Evolutionary conservation across 1,284 basidiomycete species (phyloP), one percentile per base, ranked within the genome.

Genomic region (Fomitiporia mediterranea): DNA sequence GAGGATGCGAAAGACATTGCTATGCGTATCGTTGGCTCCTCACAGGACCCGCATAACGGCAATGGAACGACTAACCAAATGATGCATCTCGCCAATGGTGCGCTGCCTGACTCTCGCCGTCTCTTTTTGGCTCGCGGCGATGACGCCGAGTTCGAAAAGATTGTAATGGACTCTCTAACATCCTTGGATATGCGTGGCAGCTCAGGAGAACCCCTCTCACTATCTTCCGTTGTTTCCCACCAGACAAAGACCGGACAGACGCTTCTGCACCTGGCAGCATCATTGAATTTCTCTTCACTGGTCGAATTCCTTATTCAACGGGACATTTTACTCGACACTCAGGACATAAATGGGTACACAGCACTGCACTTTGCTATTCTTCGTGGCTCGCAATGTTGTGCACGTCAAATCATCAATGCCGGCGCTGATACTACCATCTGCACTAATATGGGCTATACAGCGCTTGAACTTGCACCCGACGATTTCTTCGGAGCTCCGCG

Each of bases 1-100:
- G 91, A 96, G 64, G 91, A 94, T 57, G 91, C 94, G 2, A 87
- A 91, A 69, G 91, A 94, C 61, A 89, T 96, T 40, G 94, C 94
- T 19, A 84, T 90, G 81, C 81, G 88, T 43, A 91, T 91, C 61
- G 86, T 91, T 39, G 82, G 84, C 35, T 83, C 77, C 55, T 79
- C 77, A 35, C 44, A 53, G 21, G 47, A 55, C 21, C 71, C 72
- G 54, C 70, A 69, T 6, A 71, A 58, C 62, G 72, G 62, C 15
- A 61, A 66, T 66, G 58, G 75, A 65, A 60, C 66, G 55, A 47
- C 64, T 28, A 69, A 66, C 58, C 72, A 73, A 59, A 75, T 77
- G 64, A 83, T 84, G 78, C 82, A 84, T 64, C 67, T 82, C 42
- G 69, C 76, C 9, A 69, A 74, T 2, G 72, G 73, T 1, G 60